Evolutionary conservation across 2,329 filamentous ascomycete species (phyloP), one percentile per base, ranked within the genome.

Genomic region (Blastomyces parvus): DNA sequence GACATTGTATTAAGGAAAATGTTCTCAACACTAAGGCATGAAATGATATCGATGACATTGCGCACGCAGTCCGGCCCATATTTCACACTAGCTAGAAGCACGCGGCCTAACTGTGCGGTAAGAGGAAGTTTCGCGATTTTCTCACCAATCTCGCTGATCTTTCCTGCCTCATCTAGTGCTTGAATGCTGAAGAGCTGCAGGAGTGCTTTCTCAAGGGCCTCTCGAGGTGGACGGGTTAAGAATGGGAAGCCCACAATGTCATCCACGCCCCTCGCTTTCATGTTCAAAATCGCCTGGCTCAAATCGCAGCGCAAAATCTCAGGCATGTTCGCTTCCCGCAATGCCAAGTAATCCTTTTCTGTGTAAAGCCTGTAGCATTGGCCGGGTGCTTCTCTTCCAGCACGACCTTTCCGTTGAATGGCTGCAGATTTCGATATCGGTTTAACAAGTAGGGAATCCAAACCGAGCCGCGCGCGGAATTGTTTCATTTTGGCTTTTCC

Each of bases 401-500:
- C 94, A 78, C 94, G 89, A 73, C 94, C 94, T 61, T 90, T 86
- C 63, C 94, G 84, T 74, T 99, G 94, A 58, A 96, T 89, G 0
- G 94, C 93, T 0, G 94, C 95, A 0, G 93, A 96, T 70, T 91
- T 90, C 0, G 92, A 97, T 40, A 99, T 94, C 0, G 91, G 87
- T 67, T 96, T 96, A 2, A 90, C 87, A 0, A 97, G 82, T 0
- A 99, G 83, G 0, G 93, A 96, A 69, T 97, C 93, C 71, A 99
- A 86, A 5, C 91, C 92, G 0, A 97, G 82, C 0, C 87, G 84
- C 19, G 88, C 85, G 17, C 92, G 88, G 73, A 91, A 99, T 67
- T 96, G 89, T 76, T 97, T 97, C 67, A 95, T 84, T 73, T 99
- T 99, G 9, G 89, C 90, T 71, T 97, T 97, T 56, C 94, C 94